Evolutionary conservation across 768 basidiomycete species (phyloP).

Genomic region (Russula vinacea): DNA sequence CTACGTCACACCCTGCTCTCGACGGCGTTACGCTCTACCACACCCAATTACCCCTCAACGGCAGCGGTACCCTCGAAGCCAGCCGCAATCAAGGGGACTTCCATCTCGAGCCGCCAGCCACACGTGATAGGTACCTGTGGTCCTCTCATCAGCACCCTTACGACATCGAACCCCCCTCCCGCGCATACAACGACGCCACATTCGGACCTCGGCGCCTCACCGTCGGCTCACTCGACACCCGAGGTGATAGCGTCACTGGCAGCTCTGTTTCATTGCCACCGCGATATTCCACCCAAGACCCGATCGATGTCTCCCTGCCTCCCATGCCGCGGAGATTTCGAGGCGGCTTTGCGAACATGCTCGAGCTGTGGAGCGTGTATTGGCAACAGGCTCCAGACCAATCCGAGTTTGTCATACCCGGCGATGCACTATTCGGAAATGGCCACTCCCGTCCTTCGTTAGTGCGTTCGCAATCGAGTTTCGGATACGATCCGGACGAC

Average conservation of each 20-base stretch:
- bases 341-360: conserved; percentile 27
- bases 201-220: conserved; percentile 26
- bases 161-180: conserved; percentile 53
- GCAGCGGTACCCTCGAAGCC: conserved; percentile 12
- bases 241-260: neutral
- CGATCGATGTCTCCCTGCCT: conserved; percentile 8
- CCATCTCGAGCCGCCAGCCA: conserved; percentile 16
- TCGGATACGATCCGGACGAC: conserved; percentile 59
- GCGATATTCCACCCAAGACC: conserved; percentile 18
- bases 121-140: conserved; percentile 43
- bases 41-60: conserved; percentile 13
- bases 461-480: conserved; percentile 14
- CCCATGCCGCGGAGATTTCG: conserved; percentile 24
- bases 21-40: conserved; percentile 16
- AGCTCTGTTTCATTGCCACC: conserved; percentile 14
- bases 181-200: conserved; percentile 37
- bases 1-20: conserved; percentile 9
- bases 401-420: conserved; percentile 20
- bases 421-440: neutral
- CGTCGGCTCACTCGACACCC: conserved; percentile 41
- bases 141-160: conserved; percentile 61
- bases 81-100: neutral
- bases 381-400: conserved; percentile 19
- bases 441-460: conserved; percentile 10
- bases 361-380: conserved; percentile 26